Evolutionary conservation across 192 early-diverging fungal genomes (phyloP).

Genomic region (Coemansia sp.): DNA sequence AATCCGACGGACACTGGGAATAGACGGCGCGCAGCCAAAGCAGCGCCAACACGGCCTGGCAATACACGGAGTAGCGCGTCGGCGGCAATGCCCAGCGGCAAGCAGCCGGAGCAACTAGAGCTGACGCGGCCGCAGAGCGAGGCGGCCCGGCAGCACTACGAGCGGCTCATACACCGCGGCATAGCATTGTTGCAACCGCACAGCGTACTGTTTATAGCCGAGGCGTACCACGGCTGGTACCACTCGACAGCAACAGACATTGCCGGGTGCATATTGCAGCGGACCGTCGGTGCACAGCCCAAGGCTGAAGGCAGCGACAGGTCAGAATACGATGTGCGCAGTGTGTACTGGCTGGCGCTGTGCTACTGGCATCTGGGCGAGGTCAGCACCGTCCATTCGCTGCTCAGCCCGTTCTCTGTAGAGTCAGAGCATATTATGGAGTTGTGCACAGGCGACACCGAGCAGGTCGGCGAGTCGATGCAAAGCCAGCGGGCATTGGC

Average conservation of each 20-base stretch:
- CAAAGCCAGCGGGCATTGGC: constrained; percentile 36
- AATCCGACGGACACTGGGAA: not conserved
- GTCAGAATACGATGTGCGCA: constrained; percentile 42
- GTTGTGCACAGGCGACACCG: constrained; percentile 2
- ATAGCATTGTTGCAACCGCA: constrained; percentile 37
- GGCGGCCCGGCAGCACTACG: constrained; percentile 26
- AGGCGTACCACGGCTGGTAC: constrained; percentile 48
- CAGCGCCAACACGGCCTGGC: not conserved
- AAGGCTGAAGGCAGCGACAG: not conserved
- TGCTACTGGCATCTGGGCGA: constrained; percentile 51
- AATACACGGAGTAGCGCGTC: too few species aligned
- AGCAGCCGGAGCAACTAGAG: not conserved
- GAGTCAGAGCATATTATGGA: constrained; percentile 35
- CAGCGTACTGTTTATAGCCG: constrained; percentile 37
- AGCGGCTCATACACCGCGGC: constrained; percentile 38
- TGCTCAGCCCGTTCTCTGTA: constrained; percentile 18
- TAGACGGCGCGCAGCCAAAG: not conserved
- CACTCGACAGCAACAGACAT: constrained; percentile 19
- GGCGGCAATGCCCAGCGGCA: not conserved
- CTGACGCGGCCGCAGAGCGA: constrained; percentile 33
- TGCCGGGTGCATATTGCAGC: constrained; percentile 34
- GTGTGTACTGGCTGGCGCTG: constrained; percentile 49
- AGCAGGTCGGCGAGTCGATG: not conserved
- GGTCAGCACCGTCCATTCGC: constrained; percentile 24
- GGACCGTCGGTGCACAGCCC: constrained; percentile 9